Conservation (phyloP, 2,329 filamentous ascomycete species). For the Diplodia corticola region DNA sequence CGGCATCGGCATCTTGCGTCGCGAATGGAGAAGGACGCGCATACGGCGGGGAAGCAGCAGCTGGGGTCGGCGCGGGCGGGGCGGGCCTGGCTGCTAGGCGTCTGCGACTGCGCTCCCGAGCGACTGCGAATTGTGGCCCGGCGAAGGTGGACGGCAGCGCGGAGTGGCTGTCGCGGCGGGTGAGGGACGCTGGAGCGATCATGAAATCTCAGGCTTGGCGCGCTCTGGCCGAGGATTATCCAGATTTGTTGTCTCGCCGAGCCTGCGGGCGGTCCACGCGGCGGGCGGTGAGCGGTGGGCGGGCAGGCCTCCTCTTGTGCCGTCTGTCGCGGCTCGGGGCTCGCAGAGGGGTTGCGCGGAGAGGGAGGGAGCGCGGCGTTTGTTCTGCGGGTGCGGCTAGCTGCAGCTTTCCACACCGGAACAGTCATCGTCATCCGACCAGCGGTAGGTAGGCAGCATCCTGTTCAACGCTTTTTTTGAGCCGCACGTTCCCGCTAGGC, state of each 20-base stretch:
- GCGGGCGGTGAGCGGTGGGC: slow-evolving; percentile 7
- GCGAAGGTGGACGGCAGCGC: not conserved
- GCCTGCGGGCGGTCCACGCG: not conserved
- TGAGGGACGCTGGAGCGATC: slow-evolving; percentile 16
- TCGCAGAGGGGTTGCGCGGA: not conserved
- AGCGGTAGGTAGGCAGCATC: not conserved
- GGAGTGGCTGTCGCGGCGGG: slow-evolving; percentile 10
- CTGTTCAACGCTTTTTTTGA: not conserved
- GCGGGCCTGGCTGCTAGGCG: not conserved
- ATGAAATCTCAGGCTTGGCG: slow-evolving; percentile 17
- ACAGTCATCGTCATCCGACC: slow-evolving; percentile 14
- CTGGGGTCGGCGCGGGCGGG: not conserved
- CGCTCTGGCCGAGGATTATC: slow-evolving; percentile 7
- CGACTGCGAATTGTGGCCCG: not conserved
- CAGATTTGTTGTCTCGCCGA: slow-evolving; percentile 16
- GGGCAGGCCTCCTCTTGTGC: not conserved
- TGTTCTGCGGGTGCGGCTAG: not conserved
- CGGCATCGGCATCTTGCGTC: slow-evolving; percentile 25
- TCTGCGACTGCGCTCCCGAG: slow-evolving; percentile 3
- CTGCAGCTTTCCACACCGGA: not conserved
- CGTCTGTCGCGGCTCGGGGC: not conserved
- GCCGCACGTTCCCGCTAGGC: not conserved
- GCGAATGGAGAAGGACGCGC: slow-evolving; percentile 17
- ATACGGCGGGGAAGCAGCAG: slow-evolving; percentile 9
- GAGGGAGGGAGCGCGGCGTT: not conserved